Conservation (phyloP, 2,329 filamentous ascomycete genomes). For the Colletotrichum truncatum region DNA sequence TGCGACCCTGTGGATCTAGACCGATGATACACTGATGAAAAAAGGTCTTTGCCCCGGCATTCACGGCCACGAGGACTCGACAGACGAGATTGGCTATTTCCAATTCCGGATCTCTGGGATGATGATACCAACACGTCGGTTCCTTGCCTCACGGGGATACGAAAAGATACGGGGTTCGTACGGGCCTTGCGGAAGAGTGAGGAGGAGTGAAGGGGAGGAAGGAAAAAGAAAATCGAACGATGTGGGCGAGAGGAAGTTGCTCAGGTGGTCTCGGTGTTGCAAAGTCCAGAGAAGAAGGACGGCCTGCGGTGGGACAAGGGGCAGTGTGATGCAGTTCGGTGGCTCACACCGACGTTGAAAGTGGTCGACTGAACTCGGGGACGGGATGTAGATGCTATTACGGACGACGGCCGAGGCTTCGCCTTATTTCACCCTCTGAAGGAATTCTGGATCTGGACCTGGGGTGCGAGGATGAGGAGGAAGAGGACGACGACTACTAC, state of each 20-base stretch:
- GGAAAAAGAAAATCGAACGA: slow-evolving; percentile 19
- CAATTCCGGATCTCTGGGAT: slow-evolving; percentile 14
- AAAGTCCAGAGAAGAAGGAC: not conserved
- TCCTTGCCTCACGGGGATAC: not conserved
- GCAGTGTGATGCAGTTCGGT: slow-evolving; percentile 29
- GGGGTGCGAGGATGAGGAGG: too few relatives aligned
- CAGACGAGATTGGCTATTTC: slow-evolving; percentile 7
- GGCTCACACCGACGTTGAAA: slow-evolving; percentile 28
- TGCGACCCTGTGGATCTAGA: slow-evolving; percentile 10
- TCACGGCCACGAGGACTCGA: not conserved
- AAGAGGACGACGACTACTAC: too few relatives aligned
- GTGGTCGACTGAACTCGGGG: slow-evolving; percentile 9
- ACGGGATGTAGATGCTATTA: slow-evolving; percentile 15
- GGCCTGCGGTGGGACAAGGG: slow-evolving; percentile 15
- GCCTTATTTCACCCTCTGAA: too few relatives aligned
- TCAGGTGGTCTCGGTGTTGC: slow-evolving; percentile 14
- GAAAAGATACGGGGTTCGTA: not conserved
- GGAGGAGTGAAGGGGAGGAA: not conserved
- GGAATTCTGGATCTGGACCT: slow-evolving; percentile 10
- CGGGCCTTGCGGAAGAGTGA: slow-evolving; percentile 21
- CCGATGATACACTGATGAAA: not conserved
- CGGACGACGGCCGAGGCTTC: slow-evolving; percentile 26
- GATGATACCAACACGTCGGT: too few relatives aligned
- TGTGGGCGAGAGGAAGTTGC: slow-evolving; percentile 16
- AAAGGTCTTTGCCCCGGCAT: not conserved